Percentiles rank a stretch among this genome's conserved stretches.
Evolutionary conservation across 495 filamentous ascomycete species (phyloP).

Genomic region (Xylaria flabelliformis): DNA sequence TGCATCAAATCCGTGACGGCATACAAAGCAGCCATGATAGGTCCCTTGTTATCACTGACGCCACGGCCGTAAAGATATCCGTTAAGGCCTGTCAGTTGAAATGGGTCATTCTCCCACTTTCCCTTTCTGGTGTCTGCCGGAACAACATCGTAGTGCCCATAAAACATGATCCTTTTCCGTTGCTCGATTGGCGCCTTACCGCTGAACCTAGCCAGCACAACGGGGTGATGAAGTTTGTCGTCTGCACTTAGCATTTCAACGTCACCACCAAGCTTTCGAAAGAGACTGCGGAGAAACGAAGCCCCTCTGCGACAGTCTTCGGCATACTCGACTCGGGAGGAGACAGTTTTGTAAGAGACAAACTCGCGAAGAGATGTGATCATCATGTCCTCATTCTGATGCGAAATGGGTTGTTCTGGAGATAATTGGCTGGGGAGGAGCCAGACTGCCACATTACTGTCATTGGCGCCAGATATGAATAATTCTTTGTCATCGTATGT

Average conservation of each 20-base stretch:
- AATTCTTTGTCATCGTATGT: conserved; percentile 70
- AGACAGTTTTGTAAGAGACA: conserved; percentile 88
- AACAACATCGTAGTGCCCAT: conserved; percentile 99
- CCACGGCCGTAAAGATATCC: conserved; percentile 97
- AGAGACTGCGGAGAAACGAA: conserved; percentile 84
- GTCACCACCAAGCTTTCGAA: conserved; percentile 86
- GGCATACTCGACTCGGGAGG: conserved; percentile 78
- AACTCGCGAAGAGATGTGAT: conserved; percentile 82
- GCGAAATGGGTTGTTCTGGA: conserved; percentile 41
- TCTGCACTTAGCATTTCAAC: conserved; percentile 84
- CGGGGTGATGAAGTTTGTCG: conserved; percentile 74
- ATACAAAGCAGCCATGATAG: conserved; percentile 89
- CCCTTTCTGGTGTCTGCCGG: conserved; percentile 77
- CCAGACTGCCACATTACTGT: conserved; percentile 88
- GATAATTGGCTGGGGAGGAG: conserved; percentile 67
- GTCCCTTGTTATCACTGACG: conserved; percentile 96
- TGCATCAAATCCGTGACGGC: conserved; percentile 86
- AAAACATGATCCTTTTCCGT: conserved; percentile 90
- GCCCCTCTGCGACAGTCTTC: conserved; percentile 93
- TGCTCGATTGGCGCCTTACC: conserved; percentile 63
- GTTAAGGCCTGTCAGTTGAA: conserved; percentile 80
- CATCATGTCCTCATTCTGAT: conserved; percentile 68
- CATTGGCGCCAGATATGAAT: conserved; percentile 94
- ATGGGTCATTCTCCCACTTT: conserved; percentile 88
- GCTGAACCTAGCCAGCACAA: conserved; percentile 86